A percentile compares a stretch with the other conserved stretches of the same genome.
These are phyloP conservation scores for Solanum lignicaule DNA, from an alignment of 257 asterid genomes.

Conservation along the genomic window DNA sequence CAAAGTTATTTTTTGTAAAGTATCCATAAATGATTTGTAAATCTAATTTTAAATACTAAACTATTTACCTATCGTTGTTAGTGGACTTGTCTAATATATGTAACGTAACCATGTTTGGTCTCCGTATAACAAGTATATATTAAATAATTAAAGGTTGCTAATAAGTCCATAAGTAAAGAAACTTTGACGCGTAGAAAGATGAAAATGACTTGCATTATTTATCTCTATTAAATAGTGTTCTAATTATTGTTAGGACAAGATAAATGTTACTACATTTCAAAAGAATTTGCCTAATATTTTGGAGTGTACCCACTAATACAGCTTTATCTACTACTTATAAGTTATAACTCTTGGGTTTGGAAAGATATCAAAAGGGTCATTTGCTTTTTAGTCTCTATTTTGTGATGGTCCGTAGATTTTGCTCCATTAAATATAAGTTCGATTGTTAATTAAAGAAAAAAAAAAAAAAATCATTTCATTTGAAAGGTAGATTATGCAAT, in stretches of 20 bases:
- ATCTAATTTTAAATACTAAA: background rate
- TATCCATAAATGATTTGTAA: background rate
- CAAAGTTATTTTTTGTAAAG: background rate
- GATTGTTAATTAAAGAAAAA: too few species aligned
- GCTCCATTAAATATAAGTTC: background rate
- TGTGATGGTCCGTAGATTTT: background rate
- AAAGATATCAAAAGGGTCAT: background rate
- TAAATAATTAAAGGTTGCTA: background rate
- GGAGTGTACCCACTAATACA: background rate
- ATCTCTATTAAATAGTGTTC: background rate
- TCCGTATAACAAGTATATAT: background rate
- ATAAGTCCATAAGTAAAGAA: background rate
- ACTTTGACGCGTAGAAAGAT: background rate
- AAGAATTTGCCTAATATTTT: background rate
- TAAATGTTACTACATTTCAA: background rate
- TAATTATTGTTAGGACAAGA: background rate
- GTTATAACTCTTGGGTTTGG: background rate
- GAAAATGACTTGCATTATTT: background rate
- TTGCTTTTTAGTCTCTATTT: background rate
- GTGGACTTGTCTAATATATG: conserved; percentile 4
- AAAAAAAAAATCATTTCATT: too few species aligned
- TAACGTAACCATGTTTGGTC: conserved; percentile 10
- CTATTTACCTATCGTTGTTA: background rate
- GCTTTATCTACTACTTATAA: background rate
- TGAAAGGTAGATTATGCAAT: background rate